A percentile compares a stretch with the other conserved stretches of the same genome.
phyloP scores from a whole-genome alignment of 805 yeast genomes.

The Yarrowia osloensis region DNA sequence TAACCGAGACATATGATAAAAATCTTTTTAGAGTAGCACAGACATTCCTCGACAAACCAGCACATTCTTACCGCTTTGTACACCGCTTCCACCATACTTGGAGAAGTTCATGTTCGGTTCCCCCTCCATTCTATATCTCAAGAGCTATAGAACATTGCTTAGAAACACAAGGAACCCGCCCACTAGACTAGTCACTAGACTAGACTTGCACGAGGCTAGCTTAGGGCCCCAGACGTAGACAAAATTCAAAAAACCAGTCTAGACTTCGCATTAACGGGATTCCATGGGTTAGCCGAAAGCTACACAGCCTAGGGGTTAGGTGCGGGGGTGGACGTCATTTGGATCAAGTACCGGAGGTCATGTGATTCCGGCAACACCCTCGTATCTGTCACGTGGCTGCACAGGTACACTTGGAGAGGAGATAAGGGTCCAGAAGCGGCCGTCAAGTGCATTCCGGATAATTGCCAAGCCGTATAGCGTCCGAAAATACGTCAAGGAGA shows the following conservation, averaged over 20 bases:
- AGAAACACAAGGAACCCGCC: constrained; percentile 21
- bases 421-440: neutral
- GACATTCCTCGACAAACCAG: too few species aligned
- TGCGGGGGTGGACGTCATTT: neutral
- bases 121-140: neutral
- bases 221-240: neutral
- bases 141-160: neutral
- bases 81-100: too few species aligned
- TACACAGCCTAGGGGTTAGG: constrained; percentile 17
- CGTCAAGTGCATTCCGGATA: neutral
- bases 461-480: neutral
- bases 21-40: too few species aligned
- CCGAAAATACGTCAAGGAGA: neutral
- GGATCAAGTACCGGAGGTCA: neutral
- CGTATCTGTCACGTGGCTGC: neutral
- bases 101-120: too few species aligned
- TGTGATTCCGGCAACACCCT: neutral
- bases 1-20: too few species aligned
- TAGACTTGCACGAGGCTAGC: neutral
- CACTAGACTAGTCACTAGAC: neutral
- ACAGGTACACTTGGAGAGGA: neutral
- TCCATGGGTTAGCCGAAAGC: constrained; percentile 14
- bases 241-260: neutral
- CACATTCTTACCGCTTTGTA: too few species aligned
- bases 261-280: constrained; percentile 22